Evolutionary conservation across 2,329 filamentous ascomycete species (phyloP), one percentile per base, ranked within the genome.

Genomic region (Fusarium robinianum): DNA sequence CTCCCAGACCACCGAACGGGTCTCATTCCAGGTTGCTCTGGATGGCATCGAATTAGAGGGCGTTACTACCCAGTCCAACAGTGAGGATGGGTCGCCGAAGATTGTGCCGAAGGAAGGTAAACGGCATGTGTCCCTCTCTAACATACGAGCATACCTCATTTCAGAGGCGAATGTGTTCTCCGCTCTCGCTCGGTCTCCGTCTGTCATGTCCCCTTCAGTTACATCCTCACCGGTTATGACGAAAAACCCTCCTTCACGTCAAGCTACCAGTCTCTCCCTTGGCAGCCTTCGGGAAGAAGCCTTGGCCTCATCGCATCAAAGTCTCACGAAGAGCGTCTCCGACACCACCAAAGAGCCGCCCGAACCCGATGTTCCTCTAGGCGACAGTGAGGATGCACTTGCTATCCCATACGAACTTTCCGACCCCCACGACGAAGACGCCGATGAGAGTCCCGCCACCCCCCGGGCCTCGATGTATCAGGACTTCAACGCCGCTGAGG

Each of bases 161-260:
- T 85, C 84, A 3, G 84, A 88, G 55, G 80, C 82, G 12, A 82
- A 81, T 32, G 76, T 82, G 25, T 87, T 88, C 45, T 79, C 82
- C 4, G 75, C 75, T 8, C 65, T 85, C 25, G 77, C 78, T 8
- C 75, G 75, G 27, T 79, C 80, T 4, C 77, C 81, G 2, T 79
- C 80, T 2, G 69, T 80, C 54, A 53, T 64, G 14, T 70, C 69
- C 18, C 66, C 71, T 4, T 72, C 71, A 4, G 56, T 67, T 9
- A 52, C 66, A 14, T 76, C 77, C 5, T 85, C 83, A 2, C 82
- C 84, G 3, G 67, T 71, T 5, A 72, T 74, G 45, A 69, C 66
- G 8, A 56, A 64, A 16, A 69, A 64, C 32, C 62, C 65, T 1
- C 66, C 67, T 12, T 68, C 67, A 2, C 59, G 64, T 10, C 57